Conservation (phyloP, 2,329 filamentous ascomycete species). For the Fusarium verticillioides region DNA sequence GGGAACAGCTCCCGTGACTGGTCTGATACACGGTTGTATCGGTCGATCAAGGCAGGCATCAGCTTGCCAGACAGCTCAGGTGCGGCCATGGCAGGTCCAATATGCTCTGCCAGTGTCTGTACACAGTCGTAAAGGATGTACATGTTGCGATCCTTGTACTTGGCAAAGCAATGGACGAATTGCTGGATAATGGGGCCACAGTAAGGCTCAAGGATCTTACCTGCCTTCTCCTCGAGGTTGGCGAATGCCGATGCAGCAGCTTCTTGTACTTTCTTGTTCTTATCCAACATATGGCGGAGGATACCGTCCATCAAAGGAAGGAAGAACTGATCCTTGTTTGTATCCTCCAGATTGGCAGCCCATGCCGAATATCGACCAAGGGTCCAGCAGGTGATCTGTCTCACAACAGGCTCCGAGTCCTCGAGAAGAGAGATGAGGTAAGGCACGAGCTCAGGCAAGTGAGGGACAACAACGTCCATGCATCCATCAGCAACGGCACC, state of each 20-base stretch:
- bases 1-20: slow-evolving; percentile 94
- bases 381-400: slow-evolving; percentile 98
- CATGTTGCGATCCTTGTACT: slow-evolving; percentile 99
- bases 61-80: slow-evolving; percentile 84
- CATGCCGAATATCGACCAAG: slow-evolving; percentile 92
- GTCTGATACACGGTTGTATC: slow-evolving; percentile 88
- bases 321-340: slow-evolving; percentile 81
- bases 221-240: slow-evolving; percentile 93
- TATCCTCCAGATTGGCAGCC: slow-evolving; percentile 80
- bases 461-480: slow-evolving; percentile 87
- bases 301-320: slow-evolving; percentile 98
- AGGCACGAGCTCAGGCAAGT: slow-evolving; percentile 88
- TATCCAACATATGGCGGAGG: slow-evolving; percentile 91
- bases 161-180: slow-evolving; percentile 89
- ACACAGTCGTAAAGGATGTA: slow-evolving; percentile 99
- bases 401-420: slow-evolving; percentile 88
- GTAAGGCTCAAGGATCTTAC: slow-evolving; percentile 82
- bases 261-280: slow-evolving; percentile 98
- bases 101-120: slow-evolving; percentile 92
- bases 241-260: slow-evolving; percentile 96
- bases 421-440: slow-evolving; percentile 89
- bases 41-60: slow-evolving; percentile 90
- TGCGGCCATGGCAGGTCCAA: slow-evolving; percentile 82
- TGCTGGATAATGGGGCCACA: slow-evolving; percentile 90
- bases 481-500: slow-evolving; percentile 96